Percentiles rank a stretch among this genome's conserved stretches.
These are phyloP conservation scores for Rubus idaeus DNA, from an alignment of 306 rosid genomes.

Conservation along the genomic window DNA sequence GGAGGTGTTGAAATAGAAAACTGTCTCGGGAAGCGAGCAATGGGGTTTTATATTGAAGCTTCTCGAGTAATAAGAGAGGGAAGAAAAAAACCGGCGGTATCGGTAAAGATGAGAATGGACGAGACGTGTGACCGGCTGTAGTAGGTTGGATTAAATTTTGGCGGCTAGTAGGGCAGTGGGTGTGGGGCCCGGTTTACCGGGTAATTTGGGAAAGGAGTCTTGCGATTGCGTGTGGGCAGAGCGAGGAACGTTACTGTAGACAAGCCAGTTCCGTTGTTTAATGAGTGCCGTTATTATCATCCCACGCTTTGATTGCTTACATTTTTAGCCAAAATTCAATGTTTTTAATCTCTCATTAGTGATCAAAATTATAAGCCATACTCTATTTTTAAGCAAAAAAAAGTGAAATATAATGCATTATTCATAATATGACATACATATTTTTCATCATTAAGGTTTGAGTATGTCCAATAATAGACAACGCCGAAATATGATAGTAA, in stretches of 20 bases:
- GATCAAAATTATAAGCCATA: no score
- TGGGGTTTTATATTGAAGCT: not conserved
- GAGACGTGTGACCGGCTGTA: conserved; percentile 43
- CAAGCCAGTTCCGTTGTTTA: conserved; percentile 1
- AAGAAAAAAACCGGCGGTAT: conserved; percentile 42
- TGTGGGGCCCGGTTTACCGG: not conserved
- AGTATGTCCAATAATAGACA: no score
- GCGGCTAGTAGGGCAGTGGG: not conserved
- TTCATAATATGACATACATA: no score
- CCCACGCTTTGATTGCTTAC: not conserved
- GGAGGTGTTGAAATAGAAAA: conserved; percentile 10
- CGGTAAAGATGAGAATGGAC: conserved; percentile 19
- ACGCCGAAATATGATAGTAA: no score
- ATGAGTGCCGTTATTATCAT: not conserved
- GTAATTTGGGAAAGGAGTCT: no score
- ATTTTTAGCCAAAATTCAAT: no score
- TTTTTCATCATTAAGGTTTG: no score
- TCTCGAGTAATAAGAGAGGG: conserved; percentile 19
- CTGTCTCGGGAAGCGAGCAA: not conserved
- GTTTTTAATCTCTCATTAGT: no score
- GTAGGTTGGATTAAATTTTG: conserved; percentile 29
- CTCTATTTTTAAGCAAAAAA: no score
- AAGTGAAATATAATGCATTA: no score
- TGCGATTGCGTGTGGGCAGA: conserved; percentile 42
- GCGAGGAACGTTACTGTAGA: conserved; percentile 29